Evolutionary conservation across 2,329 filamentous ascomycete species (phyloP).

Genomic region (Chalara sp.): DNA sequence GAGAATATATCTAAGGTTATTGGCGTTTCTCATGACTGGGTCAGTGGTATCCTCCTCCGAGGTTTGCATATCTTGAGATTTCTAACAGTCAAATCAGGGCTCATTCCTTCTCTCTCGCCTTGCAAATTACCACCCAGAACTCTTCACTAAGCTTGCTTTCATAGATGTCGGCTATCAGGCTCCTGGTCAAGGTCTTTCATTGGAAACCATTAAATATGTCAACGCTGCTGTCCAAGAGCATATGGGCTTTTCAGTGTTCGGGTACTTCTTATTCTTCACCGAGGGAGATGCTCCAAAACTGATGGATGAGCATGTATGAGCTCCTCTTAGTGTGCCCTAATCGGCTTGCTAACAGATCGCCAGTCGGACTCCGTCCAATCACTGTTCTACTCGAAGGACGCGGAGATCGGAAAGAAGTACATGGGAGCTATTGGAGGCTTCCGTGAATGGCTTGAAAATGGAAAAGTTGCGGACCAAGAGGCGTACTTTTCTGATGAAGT

Average conservation of each 20-base stretch:
- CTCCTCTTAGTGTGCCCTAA: background rate
- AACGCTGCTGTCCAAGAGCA: constrained; percentile 8
- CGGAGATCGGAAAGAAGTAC: constrained; percentile 12
- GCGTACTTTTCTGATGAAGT: constrained; percentile 8
- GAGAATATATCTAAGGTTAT: constrained; percentile 8
- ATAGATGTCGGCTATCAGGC: constrained; percentile 12
- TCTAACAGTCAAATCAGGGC: constrained; percentile 6
- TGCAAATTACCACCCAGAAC: constrained; percentile 7
- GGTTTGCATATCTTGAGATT: background rate
- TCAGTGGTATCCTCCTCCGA: background rate
- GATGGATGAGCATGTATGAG: constrained; percentile 12
- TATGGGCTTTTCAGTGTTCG: constrained; percentile 13
- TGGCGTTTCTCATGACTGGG: constrained; percentile 11
- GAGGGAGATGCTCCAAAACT: constrained; percentile 9
- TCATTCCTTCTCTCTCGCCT: constrained; percentile 14
- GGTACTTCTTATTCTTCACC: constrained; percentile 17
- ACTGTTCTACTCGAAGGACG: constrained; percentile 10
- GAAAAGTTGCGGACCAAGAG: constrained; percentile 5
- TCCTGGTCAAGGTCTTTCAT: constrained; percentile 6
- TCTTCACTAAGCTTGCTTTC: constrained; percentile 13
- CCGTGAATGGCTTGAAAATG: constrained; percentile 10
- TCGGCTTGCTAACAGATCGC: background rate
- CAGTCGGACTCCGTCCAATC: constrained; percentile 10
- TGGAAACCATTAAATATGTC: constrained; percentile 8
- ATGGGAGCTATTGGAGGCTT: constrained; percentile 13